Conservation (phyloP, 2,329 filamentous ascomycete species). For the Pseudogymnoascus sp. region DNA sequence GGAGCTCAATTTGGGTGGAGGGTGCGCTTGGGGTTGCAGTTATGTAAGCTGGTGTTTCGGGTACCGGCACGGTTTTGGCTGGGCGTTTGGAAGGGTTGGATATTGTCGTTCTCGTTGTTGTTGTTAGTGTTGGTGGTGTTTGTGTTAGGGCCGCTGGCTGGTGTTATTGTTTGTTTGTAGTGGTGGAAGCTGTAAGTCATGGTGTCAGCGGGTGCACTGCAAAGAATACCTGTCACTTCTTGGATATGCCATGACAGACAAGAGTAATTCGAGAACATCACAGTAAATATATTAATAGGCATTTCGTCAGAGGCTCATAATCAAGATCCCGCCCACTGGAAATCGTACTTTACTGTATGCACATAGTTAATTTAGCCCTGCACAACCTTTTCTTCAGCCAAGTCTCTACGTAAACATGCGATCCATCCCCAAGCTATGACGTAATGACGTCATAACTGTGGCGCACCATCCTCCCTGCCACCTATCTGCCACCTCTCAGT, state of each 20-base stretch:
- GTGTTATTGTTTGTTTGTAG: not conserved
- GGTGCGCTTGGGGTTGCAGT: not conserved
- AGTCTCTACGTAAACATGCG: not conserved
- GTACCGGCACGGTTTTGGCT: not conserved
- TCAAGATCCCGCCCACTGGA: not conserved
- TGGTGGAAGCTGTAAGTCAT: not conserved
- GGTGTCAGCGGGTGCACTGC: not conserved
- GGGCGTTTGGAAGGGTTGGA: not conserved
- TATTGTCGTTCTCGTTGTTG: not conserved
- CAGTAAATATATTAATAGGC: not conserved
- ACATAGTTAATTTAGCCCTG: not conserved
- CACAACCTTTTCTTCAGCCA: not conserved
- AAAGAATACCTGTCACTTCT: not conserved
- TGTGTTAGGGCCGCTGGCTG: not conserved
- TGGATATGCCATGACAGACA: not conserved
- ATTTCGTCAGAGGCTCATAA: not conserved
- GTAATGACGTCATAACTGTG: conserved; percentile 1
- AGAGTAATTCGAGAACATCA: not conserved
- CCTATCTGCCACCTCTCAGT: not conserved
- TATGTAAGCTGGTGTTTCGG: not conserved
- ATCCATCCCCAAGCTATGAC: not conserved
- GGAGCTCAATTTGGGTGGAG: not conserved
- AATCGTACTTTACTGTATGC: no score
- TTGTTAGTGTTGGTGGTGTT: not conserved
- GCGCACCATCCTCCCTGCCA: not conserved